Evolutionary conservation across 768 basidiomycete species (phyloP), one percentile per base, ranked within the genome.

Genomic region (Auricularia sp.): DNA sequence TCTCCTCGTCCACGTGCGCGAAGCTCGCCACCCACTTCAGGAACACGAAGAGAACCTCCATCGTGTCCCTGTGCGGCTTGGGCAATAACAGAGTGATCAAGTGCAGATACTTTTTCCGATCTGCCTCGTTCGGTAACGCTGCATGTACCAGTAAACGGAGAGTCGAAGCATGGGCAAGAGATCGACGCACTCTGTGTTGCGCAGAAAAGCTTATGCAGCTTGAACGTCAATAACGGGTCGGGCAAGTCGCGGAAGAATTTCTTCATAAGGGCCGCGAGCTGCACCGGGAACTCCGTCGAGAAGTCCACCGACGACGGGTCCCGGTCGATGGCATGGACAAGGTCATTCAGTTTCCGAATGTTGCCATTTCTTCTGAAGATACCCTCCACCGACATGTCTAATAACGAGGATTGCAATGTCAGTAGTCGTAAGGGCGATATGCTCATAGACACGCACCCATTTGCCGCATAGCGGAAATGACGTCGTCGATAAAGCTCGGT

Each of bases 11-110:
- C 79, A 95, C 86, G 75, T 99, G 96, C 61, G 97, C 93, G 74
- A 99, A 99, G 1, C 94, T 97, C 10, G 96, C 96, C 11, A 99
- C 97, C 97, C 97, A 99, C 76, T 98, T 97, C 68, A 99, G 82
- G 79, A 99, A 99, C 36, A 97, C 95, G 72, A 97, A 98, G 61
- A 99, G 79, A 61, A 97, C 92, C 76, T 99, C 97, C 85, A 97
- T 86, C 21, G 96, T 98, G 75, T 99, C 97, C 67, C 97, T 87
- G 74, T 99, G 92, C 66, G 85, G 84, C 77, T 93, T 93, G 39
- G 97, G 97, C 71, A 99, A 77, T 7, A 98, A 79, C 64, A 95
- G 78, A 51, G 88, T 88, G 16, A 94, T 79, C 68, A 96, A 81
- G 74, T 98, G 95, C 34, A 98, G 81, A 70, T 88, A 83, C 62